phyloP scores from a whole-genome alignment of 768 basidiomycete species.

The Tephrocybe rancida region DNA sequence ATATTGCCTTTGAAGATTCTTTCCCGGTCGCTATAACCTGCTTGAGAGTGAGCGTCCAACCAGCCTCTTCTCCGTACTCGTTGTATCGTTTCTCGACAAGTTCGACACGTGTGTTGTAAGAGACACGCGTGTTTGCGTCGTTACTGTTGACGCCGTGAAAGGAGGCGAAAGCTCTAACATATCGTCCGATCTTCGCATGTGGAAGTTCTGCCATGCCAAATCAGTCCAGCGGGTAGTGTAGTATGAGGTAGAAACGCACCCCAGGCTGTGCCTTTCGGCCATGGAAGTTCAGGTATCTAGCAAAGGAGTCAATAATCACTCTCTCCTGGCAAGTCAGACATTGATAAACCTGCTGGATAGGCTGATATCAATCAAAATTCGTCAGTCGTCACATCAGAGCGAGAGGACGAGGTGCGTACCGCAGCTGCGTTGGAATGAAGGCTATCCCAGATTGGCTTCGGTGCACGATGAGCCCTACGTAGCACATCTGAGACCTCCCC shows the following conservation, averaged over 20 bases:
- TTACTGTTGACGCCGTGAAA: conserved; percentile 43
- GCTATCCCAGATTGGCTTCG: conserved; percentile 38
- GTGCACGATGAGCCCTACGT: conserved; percentile 33
- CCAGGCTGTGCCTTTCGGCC: conserved; percentile 35
- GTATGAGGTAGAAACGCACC: conserved; percentile 18
- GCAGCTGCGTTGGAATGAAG: conserved; percentile 36
- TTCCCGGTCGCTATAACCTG: conserved; percentile 21
- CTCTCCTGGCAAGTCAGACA: not conserved
- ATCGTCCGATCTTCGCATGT: conserved; percentile 33
- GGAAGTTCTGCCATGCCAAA: conserved; percentile 27
- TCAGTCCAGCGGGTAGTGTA: too few species aligned
- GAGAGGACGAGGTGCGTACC: conserved; percentile 22
- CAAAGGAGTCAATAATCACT: not conserved
- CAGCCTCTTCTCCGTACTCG: conserved; percentile 27
- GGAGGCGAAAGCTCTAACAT: conserved; percentile 44
- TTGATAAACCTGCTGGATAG: conserved; percentile 25
- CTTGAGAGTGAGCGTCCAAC: conserved; percentile 38
- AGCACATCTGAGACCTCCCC: conserved; percentile 20
- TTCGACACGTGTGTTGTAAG: conserved; percentile 53
- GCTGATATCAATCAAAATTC: conserved; percentile 7
- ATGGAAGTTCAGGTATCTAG: conserved; percentile 29
- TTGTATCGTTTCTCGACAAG: conserved; percentile 39
- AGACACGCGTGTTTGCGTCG: conserved; percentile 37
- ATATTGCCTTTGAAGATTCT: conserved; percentile 30
- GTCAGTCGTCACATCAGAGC: too few species aligned